Conservation (phyloP, 192 early-diverging fungal genomes). For the Mortierella claussenii region DNA sequence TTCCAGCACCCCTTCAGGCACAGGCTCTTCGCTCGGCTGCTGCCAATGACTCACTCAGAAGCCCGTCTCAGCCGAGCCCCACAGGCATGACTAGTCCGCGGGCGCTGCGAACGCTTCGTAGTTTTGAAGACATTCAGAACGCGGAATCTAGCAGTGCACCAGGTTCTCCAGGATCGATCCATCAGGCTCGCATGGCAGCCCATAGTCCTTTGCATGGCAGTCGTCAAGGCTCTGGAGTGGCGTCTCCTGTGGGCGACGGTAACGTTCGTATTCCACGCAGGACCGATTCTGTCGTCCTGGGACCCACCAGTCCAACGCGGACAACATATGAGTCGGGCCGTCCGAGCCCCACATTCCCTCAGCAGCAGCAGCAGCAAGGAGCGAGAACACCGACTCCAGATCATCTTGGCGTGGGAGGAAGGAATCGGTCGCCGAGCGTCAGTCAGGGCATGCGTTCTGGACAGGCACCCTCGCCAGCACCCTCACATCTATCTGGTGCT, state of each 20-base stretch:
- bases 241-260: no score
- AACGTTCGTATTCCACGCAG: constrained; percentile 35
- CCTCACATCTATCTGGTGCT: not conserved
- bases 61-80: constrained; percentile 22
- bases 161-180: constrained; percentile 8
- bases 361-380: constrained; percentile 8
- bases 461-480: constrained; percentile 26
- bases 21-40: constrained; percentile 9
- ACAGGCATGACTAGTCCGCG: constrained; percentile 22
- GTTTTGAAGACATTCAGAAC: constrained; percentile 14
- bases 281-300: constrained; percentile 20
- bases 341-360: constrained; percentile 8
- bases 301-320: constrained; percentile 25
- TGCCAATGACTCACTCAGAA: constrained; percentile 13
- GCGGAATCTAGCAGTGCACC: not conserved
- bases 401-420: constrained; percentile 11
- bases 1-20: constrained; percentile 36
- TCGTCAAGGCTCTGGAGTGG: no score
- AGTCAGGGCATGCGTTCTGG: constrained; percentile 36
- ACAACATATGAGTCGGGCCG: constrained; percentile 9
- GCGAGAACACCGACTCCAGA: constrained; percentile 37
- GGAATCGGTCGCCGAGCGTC: constrained; percentile 33
- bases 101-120: constrained; percentile 24
- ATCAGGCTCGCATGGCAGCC: not conserved
- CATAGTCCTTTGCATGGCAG: no score